phyloP scores from a whole-genome alignment of 805 yeast genomes.

The Suhomyces sp. region DNA sequence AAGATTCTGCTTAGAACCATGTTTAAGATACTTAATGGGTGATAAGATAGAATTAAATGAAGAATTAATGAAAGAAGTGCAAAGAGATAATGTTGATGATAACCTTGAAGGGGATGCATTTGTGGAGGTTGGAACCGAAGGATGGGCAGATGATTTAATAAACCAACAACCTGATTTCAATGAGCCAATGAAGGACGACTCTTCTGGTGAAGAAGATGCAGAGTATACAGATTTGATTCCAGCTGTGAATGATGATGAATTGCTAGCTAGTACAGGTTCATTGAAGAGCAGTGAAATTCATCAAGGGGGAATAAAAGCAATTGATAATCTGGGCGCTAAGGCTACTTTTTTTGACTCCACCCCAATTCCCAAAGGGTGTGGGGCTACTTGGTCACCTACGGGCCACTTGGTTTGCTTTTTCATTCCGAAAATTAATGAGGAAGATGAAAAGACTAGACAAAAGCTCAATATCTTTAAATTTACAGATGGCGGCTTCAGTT shows the following conservation, averaged over 20 bases:
- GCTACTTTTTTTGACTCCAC: slow-evolving; percentile 63
- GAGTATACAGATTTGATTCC: slow-evolving; percentile 35
- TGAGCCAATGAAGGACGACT: slow-evolving; percentile 18
- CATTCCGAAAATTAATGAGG: slow-evolving; percentile 47
- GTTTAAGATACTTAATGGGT: slow-evolving; percentile 76
- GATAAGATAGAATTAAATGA: slow-evolving; percentile 57
- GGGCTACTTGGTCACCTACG: slow-evolving; percentile 80
- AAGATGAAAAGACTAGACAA: slow-evolving; percentile 41
- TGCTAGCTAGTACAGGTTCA: slow-evolving; percentile 20
- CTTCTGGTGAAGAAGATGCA: slow-evolving; percentile 26
- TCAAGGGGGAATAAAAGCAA: neutral
- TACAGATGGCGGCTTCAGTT: slow-evolving; percentile 52
- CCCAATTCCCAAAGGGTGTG: slow-evolving; percentile 91
- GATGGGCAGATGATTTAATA: slow-evolving; percentile 44
- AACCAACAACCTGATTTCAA: slow-evolving; percentile 33
- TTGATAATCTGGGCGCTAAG: slow-evolving; percentile 9
- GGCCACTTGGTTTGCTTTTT: slow-evolving; percentile 85
- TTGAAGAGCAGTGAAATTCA: slow-evolving; percentile 10
- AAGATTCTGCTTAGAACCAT: slow-evolving; percentile 75
- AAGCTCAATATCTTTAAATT: slow-evolving; percentile 46
- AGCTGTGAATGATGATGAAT: slow-evolving; percentile 40
- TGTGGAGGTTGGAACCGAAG: slow-evolving; percentile 39
- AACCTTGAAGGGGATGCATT: slow-evolving; percentile 18
- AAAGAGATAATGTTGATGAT: slow-evolving; percentile 22
- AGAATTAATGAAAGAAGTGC: slow-evolving; percentile 23